Conservation (phyloP, 768 basidiomycete species). For the Tulasnella calospora region DNA sequence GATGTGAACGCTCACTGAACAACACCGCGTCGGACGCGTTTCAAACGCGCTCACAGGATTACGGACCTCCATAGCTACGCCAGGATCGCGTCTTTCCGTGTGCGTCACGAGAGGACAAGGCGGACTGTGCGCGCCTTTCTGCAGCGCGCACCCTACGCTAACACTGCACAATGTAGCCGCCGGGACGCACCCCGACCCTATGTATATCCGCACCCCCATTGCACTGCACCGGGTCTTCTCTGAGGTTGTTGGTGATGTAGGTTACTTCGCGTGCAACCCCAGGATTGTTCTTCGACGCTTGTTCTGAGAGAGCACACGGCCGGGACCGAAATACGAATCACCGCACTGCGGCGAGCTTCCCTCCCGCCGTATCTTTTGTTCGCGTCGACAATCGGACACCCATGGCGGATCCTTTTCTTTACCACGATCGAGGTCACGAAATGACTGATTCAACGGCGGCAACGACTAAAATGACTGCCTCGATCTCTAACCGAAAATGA, state of each 20-base stretch:
- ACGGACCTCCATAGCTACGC: neutral
- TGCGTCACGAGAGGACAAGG: neutral
- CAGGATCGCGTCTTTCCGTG: neutral
- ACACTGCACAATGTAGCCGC: neutral
- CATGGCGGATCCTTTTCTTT: neutral
- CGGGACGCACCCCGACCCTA: neutral
- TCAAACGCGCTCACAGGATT: neutral
- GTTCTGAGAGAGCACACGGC: neutral
- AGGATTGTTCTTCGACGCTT: neutral
- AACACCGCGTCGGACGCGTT: neutral
- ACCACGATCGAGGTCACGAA: neutral
- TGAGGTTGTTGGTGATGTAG: neutral
- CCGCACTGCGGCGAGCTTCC: neutral
- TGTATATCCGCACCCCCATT: neutral
- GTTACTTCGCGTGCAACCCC: neutral
- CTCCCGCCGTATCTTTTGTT: neutral
- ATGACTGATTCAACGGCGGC: neutral
- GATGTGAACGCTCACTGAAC: slow-evolving; percentile 1
- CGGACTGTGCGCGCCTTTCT: neutral
- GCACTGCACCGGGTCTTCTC: neutral
- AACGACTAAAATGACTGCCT: neutral
- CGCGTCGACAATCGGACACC: neutral
- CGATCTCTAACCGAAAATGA: neutral
- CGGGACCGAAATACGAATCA: neutral
- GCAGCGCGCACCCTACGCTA: neutral